Evolutionary conservation across 352 stramenopile species (phyloP).

Genomic region (Phytopythium vexans): DNA sequence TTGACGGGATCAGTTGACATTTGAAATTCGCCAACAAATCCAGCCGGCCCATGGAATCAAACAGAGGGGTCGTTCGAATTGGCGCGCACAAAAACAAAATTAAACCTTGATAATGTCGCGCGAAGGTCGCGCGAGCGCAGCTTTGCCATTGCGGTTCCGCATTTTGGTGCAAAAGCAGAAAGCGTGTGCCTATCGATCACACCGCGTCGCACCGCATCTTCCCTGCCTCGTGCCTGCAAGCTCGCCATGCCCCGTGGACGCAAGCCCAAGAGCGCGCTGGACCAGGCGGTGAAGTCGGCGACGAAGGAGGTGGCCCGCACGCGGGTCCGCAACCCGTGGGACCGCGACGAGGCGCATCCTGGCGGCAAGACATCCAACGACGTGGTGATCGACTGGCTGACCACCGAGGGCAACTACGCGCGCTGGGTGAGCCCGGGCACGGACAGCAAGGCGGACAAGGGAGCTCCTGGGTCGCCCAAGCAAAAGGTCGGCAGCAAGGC

Average conservation of each 20-base stretch:
- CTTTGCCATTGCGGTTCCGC: too few species aligned
- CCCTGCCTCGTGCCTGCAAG: too few species aligned
- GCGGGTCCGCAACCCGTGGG: slow-evolving; percentile 5
- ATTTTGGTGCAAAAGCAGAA: neutral
- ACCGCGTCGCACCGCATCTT: too few species aligned
- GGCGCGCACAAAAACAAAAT: neutral
- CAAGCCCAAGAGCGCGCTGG: neutral
- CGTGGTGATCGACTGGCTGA: slow-evolving; percentile 31
- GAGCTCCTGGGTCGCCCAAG: neutral
- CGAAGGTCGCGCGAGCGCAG: neutral
- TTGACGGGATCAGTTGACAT: too few species aligned
- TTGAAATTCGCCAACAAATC: too few species aligned
- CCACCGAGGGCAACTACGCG: slow-evolving; percentile 22
- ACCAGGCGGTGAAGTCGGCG: slow-evolving; percentile 2
- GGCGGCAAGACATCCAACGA: slow-evolving; percentile 18
- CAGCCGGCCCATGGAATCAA: too few species aligned
- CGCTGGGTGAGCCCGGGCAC: slow-evolving; percentile 7
- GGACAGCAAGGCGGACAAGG: neutral
- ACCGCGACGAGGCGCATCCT: slow-evolving; percentile 16
- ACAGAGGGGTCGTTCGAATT: neutral
- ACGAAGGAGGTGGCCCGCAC: neutral
- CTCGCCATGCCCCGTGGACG: neutral
- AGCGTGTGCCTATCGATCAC: neutral
- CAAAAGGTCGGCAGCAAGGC: neutral
- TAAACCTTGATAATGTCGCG: neutral